These are phyloP conservation scores for Verticillium tricorpus DNA, from an alignment of 2,329 filamentous ascomycete species.

Conservation along the genomic window DNA sequence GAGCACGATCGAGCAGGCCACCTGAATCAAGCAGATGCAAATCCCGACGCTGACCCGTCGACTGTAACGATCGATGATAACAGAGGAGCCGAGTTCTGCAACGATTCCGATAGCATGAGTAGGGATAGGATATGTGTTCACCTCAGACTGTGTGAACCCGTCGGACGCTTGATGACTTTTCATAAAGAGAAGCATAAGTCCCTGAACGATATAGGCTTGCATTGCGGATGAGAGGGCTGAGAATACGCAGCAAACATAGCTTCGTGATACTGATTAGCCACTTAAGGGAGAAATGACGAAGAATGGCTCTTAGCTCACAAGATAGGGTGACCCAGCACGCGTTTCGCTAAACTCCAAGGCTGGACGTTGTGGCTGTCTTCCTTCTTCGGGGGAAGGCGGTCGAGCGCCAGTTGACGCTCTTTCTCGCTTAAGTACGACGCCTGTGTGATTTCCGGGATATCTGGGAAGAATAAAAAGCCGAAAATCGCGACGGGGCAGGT, in stretches of 20 bases:
- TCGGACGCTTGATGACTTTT: conserved; percentile 13
- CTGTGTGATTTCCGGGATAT: conserved; percentile 34
- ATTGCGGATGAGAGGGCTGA: conserved; percentile 19
- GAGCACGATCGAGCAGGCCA: conserved; percentile 14
- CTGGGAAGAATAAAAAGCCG: conserved; percentile 44
- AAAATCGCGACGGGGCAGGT: conserved; percentile 47
- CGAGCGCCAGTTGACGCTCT: conserved; percentile 19
- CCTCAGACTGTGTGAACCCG: conserved; percentile 15
- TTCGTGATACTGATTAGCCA: not conserved
- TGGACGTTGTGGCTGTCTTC: conserved; percentile 28
- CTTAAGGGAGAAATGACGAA: not conserved
- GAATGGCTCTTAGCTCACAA: conserved; percentile 16
- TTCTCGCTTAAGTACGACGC: conserved; percentile 29
- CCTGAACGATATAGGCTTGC: conserved; percentile 16
- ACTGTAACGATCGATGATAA: conserved; percentile 16
- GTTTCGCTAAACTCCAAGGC: conserved; percentile 20
- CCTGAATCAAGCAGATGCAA: conserved; percentile 11
- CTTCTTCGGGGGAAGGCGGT: conserved; percentile 23
- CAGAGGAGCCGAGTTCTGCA: conserved; percentile 16
- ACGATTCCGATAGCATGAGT: conserved; percentile 20
- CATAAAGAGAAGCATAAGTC: conserved; percentile 19
- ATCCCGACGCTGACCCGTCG: conserved; percentile 13
- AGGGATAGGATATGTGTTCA: conserved; percentile 20
- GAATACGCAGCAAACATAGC: conserved; percentile 33
- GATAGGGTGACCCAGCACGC: conserved; percentile 19